These are phyloP conservation scores for Kalmusia sp. DNA, from an alignment of 2,329 filamentous ascomycete genomes.

Conservation along the genomic window DNA sequence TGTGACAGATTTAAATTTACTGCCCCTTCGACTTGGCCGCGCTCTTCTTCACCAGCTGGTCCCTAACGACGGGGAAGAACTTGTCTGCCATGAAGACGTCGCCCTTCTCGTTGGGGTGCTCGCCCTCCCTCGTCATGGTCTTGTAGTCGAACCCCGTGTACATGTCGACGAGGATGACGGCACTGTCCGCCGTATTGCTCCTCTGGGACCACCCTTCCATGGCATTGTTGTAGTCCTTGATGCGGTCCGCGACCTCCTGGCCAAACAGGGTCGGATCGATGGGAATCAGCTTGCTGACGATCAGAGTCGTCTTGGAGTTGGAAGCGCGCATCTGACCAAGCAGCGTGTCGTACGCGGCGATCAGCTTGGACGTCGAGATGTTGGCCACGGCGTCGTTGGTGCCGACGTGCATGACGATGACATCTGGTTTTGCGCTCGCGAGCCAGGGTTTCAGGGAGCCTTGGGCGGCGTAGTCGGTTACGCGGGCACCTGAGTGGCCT, in stretches of 20 bases:
- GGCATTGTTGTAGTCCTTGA: conserved; percentile 26
- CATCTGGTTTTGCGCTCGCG: conserved; percentile 46
- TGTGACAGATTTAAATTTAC: conserved; percentile 2
- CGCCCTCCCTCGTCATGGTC: conserved; percentile 41
- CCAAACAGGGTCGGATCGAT: conserved; percentile 34
- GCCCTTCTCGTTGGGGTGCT: conserved; percentile 42
- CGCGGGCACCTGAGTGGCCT: conserved; percentile 52
- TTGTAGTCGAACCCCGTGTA: conserved; percentile 34
- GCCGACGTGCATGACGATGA: conserved; percentile 57
- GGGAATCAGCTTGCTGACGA: conserved; percentile 34
- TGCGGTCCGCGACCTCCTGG: conserved; percentile 18
- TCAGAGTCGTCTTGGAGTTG: conserved; percentile 49
- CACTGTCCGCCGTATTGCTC: conserved; percentile 25
- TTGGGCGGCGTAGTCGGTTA: conserved; percentile 48
- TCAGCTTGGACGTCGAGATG: conserved; percentile 38
- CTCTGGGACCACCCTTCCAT: conserved; percentile 21
- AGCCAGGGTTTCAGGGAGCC: conserved; percentile 51
- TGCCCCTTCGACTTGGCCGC: not conserved
- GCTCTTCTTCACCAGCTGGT: conserved; percentile 1
- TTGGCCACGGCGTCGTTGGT: conserved; percentile 52
- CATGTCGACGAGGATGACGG: conserved; percentile 40
- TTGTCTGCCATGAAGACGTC: conserved; percentile 38
- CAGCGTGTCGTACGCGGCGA: conserved; percentile 48
- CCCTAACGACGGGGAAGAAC: conserved; percentile 30
- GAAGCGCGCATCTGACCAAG: conserved; percentile 52